Base-by-base conservation (phyloP, 2,329 filamentous ascomycete species). In the Exophiala mesophila region DNA sequence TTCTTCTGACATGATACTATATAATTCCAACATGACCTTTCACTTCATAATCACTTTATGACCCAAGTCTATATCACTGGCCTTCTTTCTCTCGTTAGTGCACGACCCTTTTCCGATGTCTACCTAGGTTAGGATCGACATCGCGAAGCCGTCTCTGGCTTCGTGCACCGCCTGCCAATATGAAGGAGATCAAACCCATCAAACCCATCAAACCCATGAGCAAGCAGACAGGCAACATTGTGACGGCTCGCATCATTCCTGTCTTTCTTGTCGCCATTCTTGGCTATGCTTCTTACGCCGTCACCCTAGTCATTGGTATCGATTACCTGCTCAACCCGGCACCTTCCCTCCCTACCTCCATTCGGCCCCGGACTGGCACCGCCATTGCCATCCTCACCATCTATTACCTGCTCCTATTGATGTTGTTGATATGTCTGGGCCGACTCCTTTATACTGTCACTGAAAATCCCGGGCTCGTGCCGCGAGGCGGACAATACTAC, bases 391-490 rank as follows among this genome's bases (percentile, higher is more conserved):
- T 95, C 42, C 70, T 94, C 32, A 75, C 80, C 19, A 64, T 89
- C 17, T 88, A 86, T 64, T 84, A 83, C 57, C 39, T 89, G 39
- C 71, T 94, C 40, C 70, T 95, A 32, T 54, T 85, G 12, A 70
- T 83, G 20, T 76, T 88, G 57, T 59, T 82, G 17, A 56, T 70
- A 21, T 74, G 82, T 15, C 96, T 94, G 63, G 58, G 84, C 15
- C 83, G 88, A 50, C 75, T 89, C 7, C 63, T 89, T 30, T 67
- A 80, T 49, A 75, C 77, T 23, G 80, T 94, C 37, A 74, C 78
- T 45, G 71, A 71, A 53, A 77, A 88, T 52, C 83, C 88, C 0
- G 89, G 87, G 3, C 76, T 88, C 40, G 73, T 89, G 1, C 82
- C 85, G 0, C 74, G 83, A 21, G 78, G 76, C n/a, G 63, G 70